A percentile compares a stretch with the other conserved stretches of the same genome.
These are phyloP conservation scores for Aethionema arabicum DNA, from an alignment of 345 rosid species.

Conservation along the genomic window DNA sequence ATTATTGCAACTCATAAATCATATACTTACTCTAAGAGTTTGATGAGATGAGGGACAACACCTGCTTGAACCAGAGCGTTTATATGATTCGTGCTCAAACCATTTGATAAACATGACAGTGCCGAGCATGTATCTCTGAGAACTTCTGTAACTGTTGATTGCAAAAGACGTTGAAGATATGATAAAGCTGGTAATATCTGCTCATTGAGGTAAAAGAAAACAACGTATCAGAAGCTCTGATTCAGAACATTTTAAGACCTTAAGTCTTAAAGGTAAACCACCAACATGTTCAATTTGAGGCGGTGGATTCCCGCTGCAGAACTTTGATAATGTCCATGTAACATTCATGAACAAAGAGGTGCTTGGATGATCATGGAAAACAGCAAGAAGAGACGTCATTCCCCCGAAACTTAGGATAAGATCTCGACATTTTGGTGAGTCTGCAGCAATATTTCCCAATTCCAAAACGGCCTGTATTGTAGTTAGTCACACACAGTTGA, in stretches of 20 bases:
- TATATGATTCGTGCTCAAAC: slow-evolving; percentile 52
- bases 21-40: slow-evolving; percentile 63
- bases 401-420: slow-evolving; percentile 63
- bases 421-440: slow-evolving; percentile 81
- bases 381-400: slow-evolving; percentile 60
- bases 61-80: slow-evolving; percentile 72
- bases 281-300: slow-evolving; percentile 73
- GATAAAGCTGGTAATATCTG: slow-evolving; percentile 81
- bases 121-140: slow-evolving; percentile 92
- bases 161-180: slow-evolving; percentile 63
- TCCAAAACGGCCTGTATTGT: slow-evolving; percentile 79
- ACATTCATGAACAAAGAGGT: slow-evolving; percentile 86
- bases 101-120: slow-evolving; percentile 78
- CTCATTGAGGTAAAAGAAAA: slow-evolving; percentile 17
- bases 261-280: neutral
- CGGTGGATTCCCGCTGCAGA: slow-evolving; percentile 83
- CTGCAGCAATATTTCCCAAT: slow-evolving; percentile 88
- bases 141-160: slow-evolving; percentile 78
- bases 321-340: slow-evolving; percentile 87
- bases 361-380: slow-evolving; percentile 66
- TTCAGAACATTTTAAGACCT: slow-evolving; percentile 20
- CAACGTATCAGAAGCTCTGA: slow-evolving; percentile 19
- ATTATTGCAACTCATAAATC: neutral
- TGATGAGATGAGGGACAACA: slow-evolving; percentile 68
- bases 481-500: neutral